Evolutionary conservation across 2,329 filamentous ascomycete species (phyloP).

Genomic region (Cladosporium sphaerospermum): DNA sequence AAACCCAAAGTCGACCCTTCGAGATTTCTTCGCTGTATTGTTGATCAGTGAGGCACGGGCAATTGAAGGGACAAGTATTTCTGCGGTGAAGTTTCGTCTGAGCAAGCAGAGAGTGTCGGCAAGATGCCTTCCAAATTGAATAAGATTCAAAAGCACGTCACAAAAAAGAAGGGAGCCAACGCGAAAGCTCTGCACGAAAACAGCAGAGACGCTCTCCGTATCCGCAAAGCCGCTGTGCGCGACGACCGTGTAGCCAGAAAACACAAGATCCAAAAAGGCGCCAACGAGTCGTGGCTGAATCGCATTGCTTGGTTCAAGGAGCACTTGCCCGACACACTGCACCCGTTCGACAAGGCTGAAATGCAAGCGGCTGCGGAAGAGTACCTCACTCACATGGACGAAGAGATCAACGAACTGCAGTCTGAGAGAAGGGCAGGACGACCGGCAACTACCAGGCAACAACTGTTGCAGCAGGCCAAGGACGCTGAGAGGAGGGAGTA

Average conservation of each 20-base stretch:
- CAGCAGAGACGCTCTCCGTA: conserved; percentile 75
- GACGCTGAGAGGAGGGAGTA: conserved; percentile 71
- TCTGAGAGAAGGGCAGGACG: conserved; percentile 69
- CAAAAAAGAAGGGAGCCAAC: conserved; percentile 74
- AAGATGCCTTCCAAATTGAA: conserved; percentile 65
- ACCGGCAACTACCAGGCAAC: conserved; percentile 70
- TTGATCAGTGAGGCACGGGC: too few relatives aligned
- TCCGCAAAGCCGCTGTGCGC: conserved; percentile 71
- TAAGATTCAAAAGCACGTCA: conserved; percentile 84
- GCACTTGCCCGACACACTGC: conserved; percentile 26
- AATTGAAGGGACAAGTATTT: background rate
- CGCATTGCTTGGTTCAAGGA: conserved; percentile 65
- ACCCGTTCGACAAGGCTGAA: conserved; percentile 48
- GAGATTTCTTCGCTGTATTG: too few relatives aligned
- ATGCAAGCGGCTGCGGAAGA: conserved; percentile 48
- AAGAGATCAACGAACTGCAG: conserved; percentile 61
- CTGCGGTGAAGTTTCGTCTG: background rate
- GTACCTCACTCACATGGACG: conserved; percentile 58
- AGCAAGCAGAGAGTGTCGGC: background rate
- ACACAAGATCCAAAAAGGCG: conserved; percentile 62
- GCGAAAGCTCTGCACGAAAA: conserved; percentile 76
- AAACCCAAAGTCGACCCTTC: too few relatives aligned
- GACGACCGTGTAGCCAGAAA: conserved; percentile 77
- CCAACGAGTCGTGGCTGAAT: conserved; percentile 59
- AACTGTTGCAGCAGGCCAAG: conserved; percentile 66